A percentile compares a stretch with the other conserved stretches of the same genome.
Evolutionary conservation across 2,329 filamentous ascomycete species (phyloP).

Genomic region (Domatiomyces globalis): DNA sequence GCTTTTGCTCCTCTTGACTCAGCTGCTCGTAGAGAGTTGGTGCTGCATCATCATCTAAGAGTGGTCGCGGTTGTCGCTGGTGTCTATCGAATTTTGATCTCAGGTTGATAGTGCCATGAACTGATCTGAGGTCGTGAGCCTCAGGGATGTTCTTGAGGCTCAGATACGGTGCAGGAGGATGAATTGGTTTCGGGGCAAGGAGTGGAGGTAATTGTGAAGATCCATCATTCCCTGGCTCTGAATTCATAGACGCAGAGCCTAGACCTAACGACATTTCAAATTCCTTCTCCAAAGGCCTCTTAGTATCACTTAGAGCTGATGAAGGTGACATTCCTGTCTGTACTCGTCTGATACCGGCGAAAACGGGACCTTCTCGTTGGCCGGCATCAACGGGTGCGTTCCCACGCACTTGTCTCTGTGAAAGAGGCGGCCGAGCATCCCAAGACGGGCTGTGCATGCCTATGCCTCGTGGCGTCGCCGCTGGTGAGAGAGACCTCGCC

Average conservation of each 20-base stretch:
- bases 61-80: not conserved
- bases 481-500: conserved; percentile 15
- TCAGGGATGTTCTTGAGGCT: conserved; percentile 5
- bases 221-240: conserved; percentile 4
- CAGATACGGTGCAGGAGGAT: conserved; percentile 8
- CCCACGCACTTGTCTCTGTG: not conserved
- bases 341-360: conserved; percentile 1
- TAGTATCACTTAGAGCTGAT: not conserved
- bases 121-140: conserved; percentile 1
- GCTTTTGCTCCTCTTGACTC: not conserved
- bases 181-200: conserved; percentile 12
- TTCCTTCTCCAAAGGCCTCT: conserved; percentile 11
- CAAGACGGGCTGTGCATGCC: conserved; percentile 1
- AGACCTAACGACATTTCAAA: conserved; percentile 17
- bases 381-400: not conserved
- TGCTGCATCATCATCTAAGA: not conserved
- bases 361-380: not conserved
- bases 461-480: too few species aligned
- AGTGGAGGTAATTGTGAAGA: conserved; percentile 5
- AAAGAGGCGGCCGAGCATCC: conserved; percentile 6
- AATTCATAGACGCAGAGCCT: not conserved
- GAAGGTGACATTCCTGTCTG: conserved; percentile 9
- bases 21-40: not conserved
- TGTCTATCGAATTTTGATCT: not conserved
- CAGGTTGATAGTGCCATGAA: not conserved